These are phyloP conservation scores for Aspergillus sojae DNA, from an alignment of 2,329 filamentous ascomycete species.

Conservation along the genomic window DNA sequence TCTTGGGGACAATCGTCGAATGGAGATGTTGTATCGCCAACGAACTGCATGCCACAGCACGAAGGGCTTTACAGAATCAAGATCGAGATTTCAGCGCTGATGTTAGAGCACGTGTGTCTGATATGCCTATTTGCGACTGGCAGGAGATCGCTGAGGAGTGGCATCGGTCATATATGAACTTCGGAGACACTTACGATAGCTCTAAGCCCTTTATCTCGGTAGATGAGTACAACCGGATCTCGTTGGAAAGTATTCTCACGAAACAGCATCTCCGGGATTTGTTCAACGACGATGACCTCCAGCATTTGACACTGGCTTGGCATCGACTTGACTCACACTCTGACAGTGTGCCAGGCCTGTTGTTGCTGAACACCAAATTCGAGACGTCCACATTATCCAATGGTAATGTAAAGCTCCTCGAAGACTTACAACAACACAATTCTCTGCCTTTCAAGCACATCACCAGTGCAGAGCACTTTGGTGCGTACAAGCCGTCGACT, in stretches of 20 bases:
- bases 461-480: conserved; percentile 69
- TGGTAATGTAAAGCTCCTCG: conserved; percentile 66
- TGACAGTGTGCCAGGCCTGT: conserved; percentile 60
- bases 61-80: background rate
- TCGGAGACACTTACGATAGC: background rate
- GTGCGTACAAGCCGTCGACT: conserved; percentile 71
- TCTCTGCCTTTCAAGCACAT: conserved; percentile 46
- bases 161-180: background rate
- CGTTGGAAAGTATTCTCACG: background rate
- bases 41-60: background rate
- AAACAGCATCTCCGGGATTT: background rate
- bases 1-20: background rate
- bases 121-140: background rate
- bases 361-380: conserved; percentile 56
- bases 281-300: conserved; percentile 14
- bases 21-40: background rate
- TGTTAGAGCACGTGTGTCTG: background rate
- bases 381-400: conserved; percentile 70
- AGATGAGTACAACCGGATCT: background rate
- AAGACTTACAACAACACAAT: conserved; percentile 58
- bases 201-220: background rate
- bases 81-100: background rate
- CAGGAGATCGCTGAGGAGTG: background rate
- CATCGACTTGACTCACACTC: conserved; percentile 71
- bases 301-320: conserved; percentile 63